phyloP scores from a whole-genome alignment of 1,284 basidiomycete species.

The Rhodotorula sp. region DNA sequence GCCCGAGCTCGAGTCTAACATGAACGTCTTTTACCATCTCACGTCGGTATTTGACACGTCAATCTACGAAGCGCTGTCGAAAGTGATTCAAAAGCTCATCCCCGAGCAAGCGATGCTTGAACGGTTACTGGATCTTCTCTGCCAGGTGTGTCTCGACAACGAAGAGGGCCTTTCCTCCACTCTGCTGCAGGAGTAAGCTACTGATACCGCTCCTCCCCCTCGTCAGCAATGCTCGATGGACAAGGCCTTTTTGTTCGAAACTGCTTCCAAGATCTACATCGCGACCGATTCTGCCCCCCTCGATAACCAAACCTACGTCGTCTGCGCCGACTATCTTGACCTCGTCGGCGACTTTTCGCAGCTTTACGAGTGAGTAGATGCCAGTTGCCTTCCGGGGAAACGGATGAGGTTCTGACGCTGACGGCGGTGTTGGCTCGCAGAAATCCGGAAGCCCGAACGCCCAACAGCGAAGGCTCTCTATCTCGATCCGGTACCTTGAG shows the following conservation, averaged over 20 bases:
- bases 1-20: constrained; percentile 36
- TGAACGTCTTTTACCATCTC: constrained; percentile 63
- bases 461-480: constrained; percentile 5
- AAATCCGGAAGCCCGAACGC: constrained; percentile 7
- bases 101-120: constrained; percentile 65
- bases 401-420: not conserved
- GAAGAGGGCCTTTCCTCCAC: not conserved
- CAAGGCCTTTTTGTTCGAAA: constrained; percentile 91
- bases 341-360: constrained; percentile 72
- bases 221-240: constrained; percentile 78
- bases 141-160: constrained; percentile 57
- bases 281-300: constrained; percentile 91
- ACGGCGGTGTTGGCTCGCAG: not conserved
- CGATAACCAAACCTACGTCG: constrained; percentile 78
- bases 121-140: constrained; percentile 75
- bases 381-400: not conserved
- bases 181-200: not conserved
- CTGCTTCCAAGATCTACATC: constrained; percentile 77
- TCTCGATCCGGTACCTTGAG: constrained; percentile 18
- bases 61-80: constrained; percentile 81
- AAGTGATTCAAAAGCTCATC: constrained; percentile 67
- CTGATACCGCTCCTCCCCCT: not conserved
- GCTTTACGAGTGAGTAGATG: constrained; percentile 40
- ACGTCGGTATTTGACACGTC: constrained; percentile 88
- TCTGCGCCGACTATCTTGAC: constrained; percentile 86